These are phyloP conservation scores for Acorus calamus DNA, from an alignment of 106 monocot species.

Conservation along the genomic window DNA sequence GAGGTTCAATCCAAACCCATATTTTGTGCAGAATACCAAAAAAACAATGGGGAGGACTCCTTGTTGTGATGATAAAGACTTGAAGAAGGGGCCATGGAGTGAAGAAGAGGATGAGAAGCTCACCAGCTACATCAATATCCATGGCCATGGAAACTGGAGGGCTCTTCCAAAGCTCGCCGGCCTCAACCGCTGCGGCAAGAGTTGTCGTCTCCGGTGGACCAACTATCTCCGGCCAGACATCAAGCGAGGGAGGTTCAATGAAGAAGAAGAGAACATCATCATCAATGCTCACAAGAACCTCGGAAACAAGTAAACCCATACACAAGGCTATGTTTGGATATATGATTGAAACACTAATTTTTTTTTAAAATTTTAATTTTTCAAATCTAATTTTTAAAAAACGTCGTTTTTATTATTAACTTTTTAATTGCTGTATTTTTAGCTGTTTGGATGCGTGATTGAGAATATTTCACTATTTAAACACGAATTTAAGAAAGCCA, in stretches of 20 bases:
- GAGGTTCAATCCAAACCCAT: too few relatives aligned
- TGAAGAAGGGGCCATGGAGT: conserved; percentile 77
- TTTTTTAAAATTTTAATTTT: not conserved
- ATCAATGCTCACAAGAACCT: conserved; percentile 47
- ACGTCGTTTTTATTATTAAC: too few relatives aligned
- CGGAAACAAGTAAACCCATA: conserved; percentile 36
- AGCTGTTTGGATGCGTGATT: too few relatives aligned
- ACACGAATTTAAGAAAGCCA: too few relatives aligned
- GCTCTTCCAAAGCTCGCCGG: conserved; percentile 44
- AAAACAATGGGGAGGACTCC: conserved; percentile 43
- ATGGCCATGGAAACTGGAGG: conserved; percentile 29
- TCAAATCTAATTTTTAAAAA: not conserved
- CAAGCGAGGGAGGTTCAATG: conserved; percentile 45
- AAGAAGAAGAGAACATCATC: conserved; percentile 48
- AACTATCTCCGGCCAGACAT: conserved; percentile 58
- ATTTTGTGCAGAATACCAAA: too few relatives aligned
- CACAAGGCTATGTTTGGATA: too few relatives aligned
- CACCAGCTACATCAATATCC: not conserved
- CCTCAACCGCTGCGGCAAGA: conserved; percentile 58
- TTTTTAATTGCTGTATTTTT: not conserved
- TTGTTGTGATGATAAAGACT: conserved; percentile 40
- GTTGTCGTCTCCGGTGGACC: conserved; percentile 58
- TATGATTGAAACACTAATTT: not conserved
- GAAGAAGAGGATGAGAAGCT: conserved; percentile 7
- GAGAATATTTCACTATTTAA: too few relatives aligned